phyloP scores from a whole-genome alignment of 78 protist species.

The Polysphondylium violaceum region DNA sequence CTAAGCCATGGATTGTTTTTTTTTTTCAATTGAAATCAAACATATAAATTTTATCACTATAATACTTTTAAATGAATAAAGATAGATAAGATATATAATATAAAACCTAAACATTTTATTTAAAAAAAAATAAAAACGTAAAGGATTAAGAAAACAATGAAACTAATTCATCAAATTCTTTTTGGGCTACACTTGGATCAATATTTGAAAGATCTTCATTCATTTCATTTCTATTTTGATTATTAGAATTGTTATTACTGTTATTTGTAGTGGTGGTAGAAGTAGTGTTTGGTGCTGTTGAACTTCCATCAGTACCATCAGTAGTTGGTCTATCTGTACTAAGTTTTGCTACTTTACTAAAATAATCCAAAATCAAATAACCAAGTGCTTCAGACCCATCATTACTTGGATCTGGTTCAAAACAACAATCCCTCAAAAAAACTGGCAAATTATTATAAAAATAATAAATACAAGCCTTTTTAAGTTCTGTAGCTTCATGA shows the following conservation, averaged over 20 bases:
- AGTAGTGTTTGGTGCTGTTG: background rate
- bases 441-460: conserved; percentile 58
- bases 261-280: conserved; percentile 8
- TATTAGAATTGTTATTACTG: background rate
- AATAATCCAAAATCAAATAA: conserved; percentile 62
- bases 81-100: background rate
- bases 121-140: background rate
- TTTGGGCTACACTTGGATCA: conserved; percentile 24
- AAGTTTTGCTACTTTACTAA: conserved; percentile 67
- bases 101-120: background rate
- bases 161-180: conserved; percentile 66
- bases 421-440: conserved; percentile 54
- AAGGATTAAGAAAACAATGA: conserved; percentile 17
- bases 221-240: background rate
- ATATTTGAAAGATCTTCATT: conserved; percentile 5
- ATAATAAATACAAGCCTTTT: conserved; percentile 52
- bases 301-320: conserved; percentile 19
- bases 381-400: conserved; percentile 56
- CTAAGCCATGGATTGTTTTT: background rate
- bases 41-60: background rate
- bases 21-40: background rate
- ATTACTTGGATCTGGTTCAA: conserved; percentile 1
- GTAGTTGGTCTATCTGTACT: background rate
- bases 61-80: background rate
- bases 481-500: conserved; percentile 64